Base-by-base conservation (phyloP, 768 basidiomycete genomes). In the Mycena vitilis region DNA sequence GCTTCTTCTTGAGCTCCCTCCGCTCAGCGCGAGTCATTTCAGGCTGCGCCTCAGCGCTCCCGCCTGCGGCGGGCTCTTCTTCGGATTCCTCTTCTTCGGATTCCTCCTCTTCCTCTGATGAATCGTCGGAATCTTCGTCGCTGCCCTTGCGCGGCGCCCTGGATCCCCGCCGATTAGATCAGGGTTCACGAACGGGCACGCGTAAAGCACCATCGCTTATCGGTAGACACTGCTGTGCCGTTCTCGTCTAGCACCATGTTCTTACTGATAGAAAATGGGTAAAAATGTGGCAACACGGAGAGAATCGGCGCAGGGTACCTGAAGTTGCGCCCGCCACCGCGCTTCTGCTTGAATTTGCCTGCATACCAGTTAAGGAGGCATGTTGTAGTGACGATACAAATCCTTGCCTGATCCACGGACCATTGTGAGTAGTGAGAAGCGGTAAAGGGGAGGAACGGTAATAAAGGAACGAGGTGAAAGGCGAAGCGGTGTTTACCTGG, bases 301-400 rank as follows among this genome's bases (percentile, higher is more conserved):
- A 49, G 54, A 60, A 65, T 62, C 40, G 77, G 65, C 57, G 37
- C 40, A 52, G 62, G 76, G 58, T 74, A 91, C 89, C 93, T 93
- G 79, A 96, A 96, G 77, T 83, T 90, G 68, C 95, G 88, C 59
- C 95, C 95, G 44, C 95, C 95, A 72, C 95, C 95, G 59, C 95
- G 93, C 76, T 91, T 93, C 72, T 89, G 84, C 86, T 95, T 95
- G 82, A 87, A 94, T 80, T 91, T 94, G 69, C 94, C 93, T 89
- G 72, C 8, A 62, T 42, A 53, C 22, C 15, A 23, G 42, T 55
- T 30, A 47, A 47, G 13, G 47, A 11, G 7, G 18, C 16, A 13
- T 20, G 7, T 22, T 36, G 23, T 44, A 36, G 25, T 25, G 47
- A 20, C 20, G 34, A 47, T 16, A 58, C 22, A 16, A 38, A 15